Conservation (phyloP, 192 early-diverging fungal genomes). For the Thamnidium elegans region DNA sequence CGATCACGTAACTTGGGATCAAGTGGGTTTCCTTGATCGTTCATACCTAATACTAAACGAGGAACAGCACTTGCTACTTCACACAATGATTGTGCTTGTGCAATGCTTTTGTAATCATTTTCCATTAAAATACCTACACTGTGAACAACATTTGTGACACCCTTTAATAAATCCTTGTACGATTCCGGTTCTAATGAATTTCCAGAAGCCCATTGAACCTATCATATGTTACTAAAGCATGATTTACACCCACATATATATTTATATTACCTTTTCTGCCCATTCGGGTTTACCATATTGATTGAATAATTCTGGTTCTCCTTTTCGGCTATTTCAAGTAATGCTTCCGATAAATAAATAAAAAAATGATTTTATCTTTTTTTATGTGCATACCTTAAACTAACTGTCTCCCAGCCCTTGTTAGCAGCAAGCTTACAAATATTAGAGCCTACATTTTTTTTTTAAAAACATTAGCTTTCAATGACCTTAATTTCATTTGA, state of each 20-base stretch:
- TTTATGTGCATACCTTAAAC: constrained; percentile 42
- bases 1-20: constrained; percentile 36
- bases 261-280: constrained; percentile 29
- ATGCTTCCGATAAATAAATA: neutral
- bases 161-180: constrained; percentile 49
- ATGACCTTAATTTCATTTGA: neutral
- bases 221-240: neutral
- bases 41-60: constrained; percentile 27
- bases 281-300: constrained; percentile 22
- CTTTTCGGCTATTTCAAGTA: constrained; percentile 26
- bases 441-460: constrained; percentile 33
- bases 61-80: constrained; percentile 33
- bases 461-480: too few species aligned
- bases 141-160: constrained; percentile 66
- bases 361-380: neutral
- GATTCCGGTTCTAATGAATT: constrained; percentile 61
- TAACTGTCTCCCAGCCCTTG: constrained; percentile 49
- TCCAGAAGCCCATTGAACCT: constrained; percentile 60
- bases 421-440: constrained; percentile 45
- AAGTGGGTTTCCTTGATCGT: constrained; percentile 45
- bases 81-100: constrained; percentile 32
- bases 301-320: constrained; percentile 18
- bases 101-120: constrained; percentile 59
- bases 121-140: constrained; percentile 72
- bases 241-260: neutral